Percentiles rank a stretch among this genome's conserved stretches.
Conservation (phyloP, 148 eudicot species). For the Camellia granthamiana region DNA sequence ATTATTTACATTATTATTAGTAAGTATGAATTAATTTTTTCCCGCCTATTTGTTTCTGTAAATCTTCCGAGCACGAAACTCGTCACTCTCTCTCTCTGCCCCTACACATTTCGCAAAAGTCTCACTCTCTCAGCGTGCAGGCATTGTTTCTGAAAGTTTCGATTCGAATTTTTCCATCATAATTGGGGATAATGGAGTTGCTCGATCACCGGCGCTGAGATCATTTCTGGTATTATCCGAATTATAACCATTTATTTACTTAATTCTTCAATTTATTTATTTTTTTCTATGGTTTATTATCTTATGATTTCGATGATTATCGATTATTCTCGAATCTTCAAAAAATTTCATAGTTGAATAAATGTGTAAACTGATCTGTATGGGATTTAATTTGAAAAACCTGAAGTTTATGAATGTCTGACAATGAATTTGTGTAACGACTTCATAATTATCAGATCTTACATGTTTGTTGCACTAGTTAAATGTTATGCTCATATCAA, state of each 20-base stretch:
- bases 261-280: neutral
- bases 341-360: neutral
- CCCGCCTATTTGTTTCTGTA: conserved; percentile 10
- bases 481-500: neutral
- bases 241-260: neutral
- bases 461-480: neutral
- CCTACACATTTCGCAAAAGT: neutral
- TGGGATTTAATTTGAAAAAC: neutral
- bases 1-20: too few species aligned
- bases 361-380: neutral
- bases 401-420: conserved; percentile 2
- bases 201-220: neutral
- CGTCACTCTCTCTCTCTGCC: neutral
- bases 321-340: neutral
- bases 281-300: neutral
- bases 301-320: neutral
- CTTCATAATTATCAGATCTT: neutral
- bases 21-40: neutral
- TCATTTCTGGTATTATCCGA: neutral
- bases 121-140: neutral
- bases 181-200: neutral
- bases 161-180: neutral
- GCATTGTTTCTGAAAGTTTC: neutral
- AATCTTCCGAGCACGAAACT: neutral
- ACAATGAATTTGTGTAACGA: neutral